Percentiles rank a stretch among this genome's conserved stretches.
Evolutionary conservation across 1,284 basidiomycete genomes (phyloP).

Genomic region (Tilletia horrida): DNA sequence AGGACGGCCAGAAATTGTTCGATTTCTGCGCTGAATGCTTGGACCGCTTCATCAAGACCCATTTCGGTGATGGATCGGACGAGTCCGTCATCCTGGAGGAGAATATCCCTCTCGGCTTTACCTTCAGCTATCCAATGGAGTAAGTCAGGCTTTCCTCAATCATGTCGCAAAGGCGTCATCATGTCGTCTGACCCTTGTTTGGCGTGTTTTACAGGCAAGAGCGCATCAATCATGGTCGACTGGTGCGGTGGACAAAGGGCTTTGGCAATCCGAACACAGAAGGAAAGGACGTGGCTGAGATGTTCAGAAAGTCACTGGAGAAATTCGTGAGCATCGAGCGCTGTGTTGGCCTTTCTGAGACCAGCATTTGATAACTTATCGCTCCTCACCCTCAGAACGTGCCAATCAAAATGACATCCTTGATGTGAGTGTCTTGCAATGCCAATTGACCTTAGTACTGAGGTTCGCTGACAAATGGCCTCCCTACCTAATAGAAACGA

Average conservation of each 20-base stretch:
- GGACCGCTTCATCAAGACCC: constrained; percentile 80
- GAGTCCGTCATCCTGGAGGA: constrained; percentile 67
- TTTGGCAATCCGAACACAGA: constrained; percentile 91
- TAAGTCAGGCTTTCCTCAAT: constrained; percentile 16
- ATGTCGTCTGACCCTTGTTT: neutral
- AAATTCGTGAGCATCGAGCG: constrained; percentile 58
- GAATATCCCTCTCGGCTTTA: constrained; percentile 83
- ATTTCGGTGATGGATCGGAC: constrained; percentile 61
- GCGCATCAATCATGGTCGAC: constrained; percentile 86
- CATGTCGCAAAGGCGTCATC: neutral
- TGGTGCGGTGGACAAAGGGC: constrained; percentile 98
- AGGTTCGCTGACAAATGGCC: neutral
- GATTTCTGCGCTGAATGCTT: constrained; percentile 97
- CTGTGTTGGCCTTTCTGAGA: too few relatives aligned
- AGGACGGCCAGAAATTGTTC: constrained; percentile 88
- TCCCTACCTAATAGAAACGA: constrained; percentile 65
- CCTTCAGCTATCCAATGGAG: constrained; percentile 62
- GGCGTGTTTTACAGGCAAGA: constrained; percentile 62
- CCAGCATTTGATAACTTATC: neutral
- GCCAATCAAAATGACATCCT: constrained; percentile 51
- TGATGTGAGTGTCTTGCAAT: constrained; percentile 28
- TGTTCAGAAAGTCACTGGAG: constrained; percentile 80
- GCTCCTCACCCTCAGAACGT: constrained; percentile 25
- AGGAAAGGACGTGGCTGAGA: constrained; percentile 82
- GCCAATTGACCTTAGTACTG: neutral